Base-by-base conservation (phyloP, 2,329 filamentous ascomycete genomes). In the Cladophialophora psammophila region DNA sequence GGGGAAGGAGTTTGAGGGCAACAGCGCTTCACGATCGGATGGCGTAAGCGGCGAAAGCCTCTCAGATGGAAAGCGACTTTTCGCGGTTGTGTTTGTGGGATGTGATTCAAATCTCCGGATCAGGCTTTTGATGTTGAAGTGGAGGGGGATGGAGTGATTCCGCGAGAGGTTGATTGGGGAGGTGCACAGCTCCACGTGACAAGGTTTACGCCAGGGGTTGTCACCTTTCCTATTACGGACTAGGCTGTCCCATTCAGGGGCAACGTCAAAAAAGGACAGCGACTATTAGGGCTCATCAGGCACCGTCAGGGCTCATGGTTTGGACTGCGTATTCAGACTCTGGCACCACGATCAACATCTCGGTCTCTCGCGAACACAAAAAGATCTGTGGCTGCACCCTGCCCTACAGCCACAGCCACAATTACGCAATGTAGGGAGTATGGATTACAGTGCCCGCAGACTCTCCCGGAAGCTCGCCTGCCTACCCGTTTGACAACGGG, bases 71-170 rank as follows among this genome's bases (percentile, higher is more conserved):
- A 40, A 26, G 32, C 42, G 57, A 26, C 26, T 55, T n/a, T 52
- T 20, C 20, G 10, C 36, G 12, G 31, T 18, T 52, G 63, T 50
- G 68, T 71, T 61, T 73, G 36, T 63, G 52, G 65, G 50, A 63
- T 55, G 10, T 10, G 15, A 50, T 62, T 70, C 56, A 63, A 62
- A 62, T 65, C 56, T 72, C 60, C 57, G 50, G 52, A 58, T 57
- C 20, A 65, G 60, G 67, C 63, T 38, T 26, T 70, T 63, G 56
- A 60, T 70, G 48, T 60, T 53, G n/a, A 68, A 58, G 50, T 69
- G 71, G 60, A 69, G 66, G 55, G 67, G 61, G 36, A 64, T 38
- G 7, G 65, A 72, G 64, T 15, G 3, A 26, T 6, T 18, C 38
- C 8, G 48, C 26, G 42, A 35, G 50, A 35, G 38, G 48, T 5